Evolutionary conservation across 106 monocot species (phyloP).

Genomic region (Apostasia shenzhenica): DNA sequence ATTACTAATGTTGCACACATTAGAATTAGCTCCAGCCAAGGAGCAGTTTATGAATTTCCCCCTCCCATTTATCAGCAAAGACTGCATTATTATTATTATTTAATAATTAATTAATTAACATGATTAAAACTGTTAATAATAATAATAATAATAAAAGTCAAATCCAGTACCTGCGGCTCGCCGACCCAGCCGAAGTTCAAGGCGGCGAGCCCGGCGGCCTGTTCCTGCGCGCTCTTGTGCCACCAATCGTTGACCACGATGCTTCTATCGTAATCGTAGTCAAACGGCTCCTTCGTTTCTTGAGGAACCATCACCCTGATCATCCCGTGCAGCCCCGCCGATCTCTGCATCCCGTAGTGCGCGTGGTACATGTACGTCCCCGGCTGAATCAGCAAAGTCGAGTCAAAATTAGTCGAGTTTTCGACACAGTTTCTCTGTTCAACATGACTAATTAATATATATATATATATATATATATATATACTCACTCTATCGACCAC

Average conservation of each 20-base stretch:
- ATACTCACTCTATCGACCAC: constrained; percentile 67
- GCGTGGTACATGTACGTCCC: constrained; percentile 89
- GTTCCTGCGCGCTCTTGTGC: constrained; percentile 76
- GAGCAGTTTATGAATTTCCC: constrained; percentile 42
- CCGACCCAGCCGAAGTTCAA: constrained; percentile 45
- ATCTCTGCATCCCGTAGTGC: constrained; percentile 86
- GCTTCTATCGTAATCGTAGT: constrained; percentile 53
- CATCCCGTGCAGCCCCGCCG: constrained; percentile 61
- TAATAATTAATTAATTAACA: background rate
- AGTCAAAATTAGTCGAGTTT: background rate
- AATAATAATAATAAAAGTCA: background rate
- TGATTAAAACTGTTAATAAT: background rate
- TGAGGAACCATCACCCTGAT: constrained; percentile 41
- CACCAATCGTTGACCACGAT: constrained; percentile 87
- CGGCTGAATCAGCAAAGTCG: constrained; percentile 20
- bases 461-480: background rate
- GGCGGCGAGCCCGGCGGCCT: constrained; percentile 39
- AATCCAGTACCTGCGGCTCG: constrained; percentile 53
- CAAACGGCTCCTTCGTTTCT: constrained; percentile 49
- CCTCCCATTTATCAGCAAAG: constrained; percentile 41
- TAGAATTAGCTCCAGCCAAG: background rate
- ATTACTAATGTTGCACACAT: constrained; percentile 32
- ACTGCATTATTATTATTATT: constrained; percentile 17
- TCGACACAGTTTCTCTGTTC: background rate
- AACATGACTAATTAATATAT: background rate